Evolutionary conservation across 306 rosid species (phyloP), one percentile per base, ranked within the genome.

Genomic region (Quercus engelmannii): DNA sequence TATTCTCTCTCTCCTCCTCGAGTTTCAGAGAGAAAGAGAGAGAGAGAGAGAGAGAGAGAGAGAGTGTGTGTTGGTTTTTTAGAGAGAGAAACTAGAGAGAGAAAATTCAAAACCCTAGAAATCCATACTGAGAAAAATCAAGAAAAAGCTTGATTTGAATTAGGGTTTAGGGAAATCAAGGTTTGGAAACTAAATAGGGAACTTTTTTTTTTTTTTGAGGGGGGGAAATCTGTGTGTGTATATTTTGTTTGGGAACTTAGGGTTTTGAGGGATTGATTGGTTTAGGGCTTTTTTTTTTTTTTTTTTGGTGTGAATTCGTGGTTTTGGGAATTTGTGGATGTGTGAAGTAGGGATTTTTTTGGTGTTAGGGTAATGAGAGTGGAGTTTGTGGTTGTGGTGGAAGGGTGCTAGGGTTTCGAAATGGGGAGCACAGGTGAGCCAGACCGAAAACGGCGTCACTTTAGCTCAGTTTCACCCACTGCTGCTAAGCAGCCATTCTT

Each of bases 371-470:
- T 82, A 80, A 88, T 84, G 92, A 84, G 88, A 84, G 88, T 74
- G 85, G 84, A 79, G 82, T 10, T 68, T 74, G 84, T 78, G 25
- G 81, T 73, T 74, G 84, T 78, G 25, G 81, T 73, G 76, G 81
- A 28, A 33, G 79, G 80, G 82, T 81, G 52, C 86, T 86, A 85
- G 95, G 94, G 99, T 88, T 89, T 89, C 90, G 15, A 12, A 78
- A 95, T 95, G 99, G 98, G 97, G 88, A 95, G 97, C 79, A 90
- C 94, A 38, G 78, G 93, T 81, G 99, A 93, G 74, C 85, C 89
- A 18, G 98, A 93, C 81, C 83, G 98, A 79, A 95, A 95, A 83
- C 97, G 98, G 82, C 97, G 97, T 81, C 97, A 92, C 88, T 87
- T 93, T 72, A 93, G 86, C 86, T 88, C 99, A 84, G 61, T 93